phyloP scores from a whole-genome alignment of 768 basidiomycete genomes.

The Suillus subluteus region DNA sequence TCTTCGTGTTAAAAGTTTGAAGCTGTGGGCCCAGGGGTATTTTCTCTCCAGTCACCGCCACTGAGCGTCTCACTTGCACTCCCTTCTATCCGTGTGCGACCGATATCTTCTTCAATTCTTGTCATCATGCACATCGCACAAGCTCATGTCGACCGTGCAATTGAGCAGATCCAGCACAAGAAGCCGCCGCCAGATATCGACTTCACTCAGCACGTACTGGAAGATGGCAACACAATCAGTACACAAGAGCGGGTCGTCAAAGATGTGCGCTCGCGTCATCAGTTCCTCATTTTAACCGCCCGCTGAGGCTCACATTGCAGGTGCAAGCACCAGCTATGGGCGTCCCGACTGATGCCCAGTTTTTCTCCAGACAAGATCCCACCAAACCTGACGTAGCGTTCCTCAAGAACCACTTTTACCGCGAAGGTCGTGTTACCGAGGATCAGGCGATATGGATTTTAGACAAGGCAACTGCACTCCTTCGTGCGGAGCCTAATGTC shows the following conservation, averaged over 20 bases:
- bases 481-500: conserved; percentile 87
- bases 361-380: conserved; percentile 83
- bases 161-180: conserved; percentile 44
- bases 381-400: conserved; percentile 94
- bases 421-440: conserved; percentile 91
- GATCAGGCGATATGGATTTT: conserved; percentile 96
- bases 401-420: conserved; percentile 98
- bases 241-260: conserved; percentile 97
- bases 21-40: conserved; percentile 12
- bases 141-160: conserved; percentile 39
- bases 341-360: conserved; percentile 91
- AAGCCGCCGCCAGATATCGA: conserved; percentile 68
- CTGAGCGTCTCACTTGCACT: conserved; percentile 13
- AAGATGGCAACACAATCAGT: conserved; percentile 88
- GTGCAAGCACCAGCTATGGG: conserved; percentile 98
- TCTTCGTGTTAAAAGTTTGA: neutral
- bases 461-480: conserved; percentile 80
- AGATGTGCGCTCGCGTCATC: conserved; percentile 62
- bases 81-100: conserved; percentile 9
- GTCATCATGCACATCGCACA: conserved; percentile 37
- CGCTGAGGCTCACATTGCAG: conserved; percentile 41
- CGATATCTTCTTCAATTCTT: conserved; percentile 12
- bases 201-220: conserved; percentile 90
- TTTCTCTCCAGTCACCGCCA: conserved; percentile 11
- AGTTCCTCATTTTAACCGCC: conserved; percentile 15